phyloP scores from a whole-genome alignment of 768 basidiomycete genomes.

The Mycena capillaripes region DNA sequence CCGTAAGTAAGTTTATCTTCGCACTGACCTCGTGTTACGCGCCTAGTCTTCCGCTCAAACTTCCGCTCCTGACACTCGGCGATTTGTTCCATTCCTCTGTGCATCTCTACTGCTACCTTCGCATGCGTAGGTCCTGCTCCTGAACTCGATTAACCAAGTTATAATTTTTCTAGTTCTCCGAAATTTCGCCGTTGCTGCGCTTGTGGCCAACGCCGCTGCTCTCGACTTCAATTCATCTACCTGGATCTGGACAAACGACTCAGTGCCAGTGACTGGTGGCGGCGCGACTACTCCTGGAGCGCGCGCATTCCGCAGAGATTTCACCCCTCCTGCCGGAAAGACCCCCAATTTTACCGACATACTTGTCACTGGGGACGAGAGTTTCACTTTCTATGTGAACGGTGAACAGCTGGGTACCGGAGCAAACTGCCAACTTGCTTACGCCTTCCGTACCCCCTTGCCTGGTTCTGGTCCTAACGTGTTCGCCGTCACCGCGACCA shows the following conservation, averaged over 20 bases:
- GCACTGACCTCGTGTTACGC: neutral
- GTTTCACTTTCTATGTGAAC: constrained; percentile 49
- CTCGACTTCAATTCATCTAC: neutral
- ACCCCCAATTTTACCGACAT: neutral
- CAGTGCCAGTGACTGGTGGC: neutral
- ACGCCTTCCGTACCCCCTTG: constrained; percentile 47
- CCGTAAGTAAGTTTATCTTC: neutral
- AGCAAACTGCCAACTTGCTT: constrained; percentile 31
- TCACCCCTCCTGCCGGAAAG: neutral
- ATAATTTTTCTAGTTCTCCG: neutral
- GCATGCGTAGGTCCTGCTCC: neutral
- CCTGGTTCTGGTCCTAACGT: constrained; percentile 42
- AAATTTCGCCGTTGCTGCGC: neutral
- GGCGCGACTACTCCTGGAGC: neutral
- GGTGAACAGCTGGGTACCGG: constrained; percentile 42
- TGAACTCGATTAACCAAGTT: neutral
- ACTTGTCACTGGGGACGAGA: neutral
- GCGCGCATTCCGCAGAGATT: neutral
- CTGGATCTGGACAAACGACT: neutral
- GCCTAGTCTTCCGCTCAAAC: neutral
- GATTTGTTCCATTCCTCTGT: neutral
- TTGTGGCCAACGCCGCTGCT: neutral
- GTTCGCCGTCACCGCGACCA: constrained; percentile 47
- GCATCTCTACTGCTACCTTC: neutral
- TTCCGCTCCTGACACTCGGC: neutral